Percentiles rank a stretch among this genome's conserved stretches.
These are phyloP conservation scores for Apiospora koreana DNA, from an alignment of 2,329 filamentous ascomycete genomes.

Conservation along the genomic window DNA sequence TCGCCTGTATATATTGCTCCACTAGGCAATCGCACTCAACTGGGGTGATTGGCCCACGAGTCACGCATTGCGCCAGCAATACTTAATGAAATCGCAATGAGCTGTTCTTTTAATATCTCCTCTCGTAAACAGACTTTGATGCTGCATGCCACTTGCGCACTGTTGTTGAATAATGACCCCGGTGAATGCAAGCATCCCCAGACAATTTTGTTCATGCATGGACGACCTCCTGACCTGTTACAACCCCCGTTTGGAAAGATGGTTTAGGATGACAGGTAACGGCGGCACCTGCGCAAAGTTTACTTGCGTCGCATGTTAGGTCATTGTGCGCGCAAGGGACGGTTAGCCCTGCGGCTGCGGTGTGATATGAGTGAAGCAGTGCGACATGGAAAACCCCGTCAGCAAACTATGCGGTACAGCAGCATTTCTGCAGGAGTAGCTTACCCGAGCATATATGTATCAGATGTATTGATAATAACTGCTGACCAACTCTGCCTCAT, in stretches of 20 bases:
- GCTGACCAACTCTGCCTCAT: no score
- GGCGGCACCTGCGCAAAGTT: background rate
- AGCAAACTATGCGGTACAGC: no score
- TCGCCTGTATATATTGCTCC: slow-evolving; percentile 4
- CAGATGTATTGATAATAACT: no score
- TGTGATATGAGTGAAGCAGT: background rate
- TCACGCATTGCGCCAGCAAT: background rate
- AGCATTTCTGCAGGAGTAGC: no score
- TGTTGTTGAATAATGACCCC: background rate
- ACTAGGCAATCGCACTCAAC: background rate
- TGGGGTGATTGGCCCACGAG: background rate
- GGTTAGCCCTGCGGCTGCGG: background rate
- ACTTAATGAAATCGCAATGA: slow-evolving; percentile 1
- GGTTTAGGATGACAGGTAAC: background rate
- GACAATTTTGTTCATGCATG: background rate
- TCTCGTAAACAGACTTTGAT: no score
- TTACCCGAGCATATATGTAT: no score
- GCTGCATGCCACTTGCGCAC: background rate
- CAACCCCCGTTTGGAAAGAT: background rate
- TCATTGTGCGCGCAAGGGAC: background rate
- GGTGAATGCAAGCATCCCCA: background rate
- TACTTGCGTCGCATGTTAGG: background rate
- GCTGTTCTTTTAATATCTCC: background rate
- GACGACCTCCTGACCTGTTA: background rate
- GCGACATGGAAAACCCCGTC: background rate